A percentile compares a stretch with the other conserved stretches of the same genome.
Conservation (phyloP, 2,329 filamentous ascomycete species). For the Mycosphaerella sp. region DNA sequence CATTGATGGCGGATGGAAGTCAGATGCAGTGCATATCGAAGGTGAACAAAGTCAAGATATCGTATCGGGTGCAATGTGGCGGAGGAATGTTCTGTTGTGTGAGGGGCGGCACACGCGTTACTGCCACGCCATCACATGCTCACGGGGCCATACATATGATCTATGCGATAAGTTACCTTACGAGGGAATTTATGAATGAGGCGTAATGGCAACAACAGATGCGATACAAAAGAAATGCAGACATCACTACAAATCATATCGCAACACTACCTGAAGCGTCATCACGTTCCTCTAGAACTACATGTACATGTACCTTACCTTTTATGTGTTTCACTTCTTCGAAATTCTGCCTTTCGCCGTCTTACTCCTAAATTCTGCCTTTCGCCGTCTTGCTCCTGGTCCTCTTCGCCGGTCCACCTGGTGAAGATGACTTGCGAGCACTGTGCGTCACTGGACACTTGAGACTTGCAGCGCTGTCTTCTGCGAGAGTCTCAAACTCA, state of each 20-base stretch:
- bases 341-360: neutral
- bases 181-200: no score
- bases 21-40: no score
- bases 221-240: neutral
- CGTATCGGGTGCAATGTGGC: no score
- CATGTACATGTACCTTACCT: no score
- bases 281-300: no score
- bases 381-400: neutral
- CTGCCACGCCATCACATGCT: constrained; percentile 7
- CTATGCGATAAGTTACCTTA: no score
- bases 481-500: no score
- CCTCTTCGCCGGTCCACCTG: neutral
- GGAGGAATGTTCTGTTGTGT: no score
- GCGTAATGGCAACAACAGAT: neutral
- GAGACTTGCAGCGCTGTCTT: no score
- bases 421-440: neutral
- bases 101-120: no score
- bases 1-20: no score
- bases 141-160: no score
- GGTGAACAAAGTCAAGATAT: neutral
- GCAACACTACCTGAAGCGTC: neutral
- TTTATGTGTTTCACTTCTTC: neutral
- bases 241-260: neutral
- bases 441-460: neutral
- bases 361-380: neutral